Conservation (phyloP, 306 rosid genomes). For the Vigna mungo region DNA sequence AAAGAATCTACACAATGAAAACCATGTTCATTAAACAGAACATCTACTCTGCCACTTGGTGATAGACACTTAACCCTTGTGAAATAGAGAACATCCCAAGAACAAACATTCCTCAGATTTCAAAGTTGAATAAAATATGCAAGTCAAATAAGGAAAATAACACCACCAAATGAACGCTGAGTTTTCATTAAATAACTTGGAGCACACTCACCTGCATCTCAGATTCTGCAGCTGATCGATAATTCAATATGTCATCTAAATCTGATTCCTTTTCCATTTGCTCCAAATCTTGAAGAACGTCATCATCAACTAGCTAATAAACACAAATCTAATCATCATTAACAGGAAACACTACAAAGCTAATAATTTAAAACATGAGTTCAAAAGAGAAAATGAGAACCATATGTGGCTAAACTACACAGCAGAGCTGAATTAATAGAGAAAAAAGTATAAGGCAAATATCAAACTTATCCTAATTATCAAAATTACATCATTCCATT, state of each 20-base stretch:
- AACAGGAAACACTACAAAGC: slow-evolving; percentile 7
- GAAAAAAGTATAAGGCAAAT: not conserved
- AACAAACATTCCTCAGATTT: not conserved
- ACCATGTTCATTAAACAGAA: too few relatives aligned
- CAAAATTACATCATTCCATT: not conserved
- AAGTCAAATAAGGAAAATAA: slow-evolving; percentile 33
- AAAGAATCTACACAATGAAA: too few relatives aligned
- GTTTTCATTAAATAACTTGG: slow-evolving; percentile 33
- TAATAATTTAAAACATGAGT: not conserved
- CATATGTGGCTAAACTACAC: not conserved
- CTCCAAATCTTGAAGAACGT: slow-evolving; percentile 74
- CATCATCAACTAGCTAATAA: slow-evolving; percentile 76
- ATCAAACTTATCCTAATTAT: not conserved
- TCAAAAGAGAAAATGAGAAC: slow-evolving; percentile 12
- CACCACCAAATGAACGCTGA: slow-evolving; percentile 23
- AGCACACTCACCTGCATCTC: slow-evolving; percentile 73
- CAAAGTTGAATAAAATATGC: slow-evolving; percentile 35
- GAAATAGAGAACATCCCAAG: too few relatives aligned
- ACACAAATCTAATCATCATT: slow-evolving; percentile 42
- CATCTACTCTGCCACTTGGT: too few relatives aligned
- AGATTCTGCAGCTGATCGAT: slow-evolving; percentile 81
- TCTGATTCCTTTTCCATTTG: slow-evolving; percentile 89
- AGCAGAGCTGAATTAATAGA: not conserved
- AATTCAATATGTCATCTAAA: slow-evolving; percentile 83
- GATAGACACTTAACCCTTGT: too few relatives aligned